phyloP scores from a whole-genome alignment of 2,329 filamentous ascomycete species.

The Dactylonectria estremocensis region DNA sequence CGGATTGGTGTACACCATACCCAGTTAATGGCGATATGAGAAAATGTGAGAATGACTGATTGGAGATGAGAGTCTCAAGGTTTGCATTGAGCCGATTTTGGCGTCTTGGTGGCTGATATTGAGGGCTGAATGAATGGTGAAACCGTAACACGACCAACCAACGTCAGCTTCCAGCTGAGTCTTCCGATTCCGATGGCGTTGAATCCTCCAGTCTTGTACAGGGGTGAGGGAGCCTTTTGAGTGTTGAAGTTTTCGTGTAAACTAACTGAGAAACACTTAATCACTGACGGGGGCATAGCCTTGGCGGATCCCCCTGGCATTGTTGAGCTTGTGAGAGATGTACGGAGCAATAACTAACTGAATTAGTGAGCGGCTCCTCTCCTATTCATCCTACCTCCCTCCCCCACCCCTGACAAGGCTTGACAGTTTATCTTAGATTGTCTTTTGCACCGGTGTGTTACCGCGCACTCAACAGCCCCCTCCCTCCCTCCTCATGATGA shows the following conservation, averaged over 20 bases:
- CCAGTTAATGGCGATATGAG: constrained; percentile 30
- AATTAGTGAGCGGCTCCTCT: too few relatives aligned
- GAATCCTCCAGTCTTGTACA: constrained; percentile 11
- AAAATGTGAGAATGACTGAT: constrained; percentile 43
- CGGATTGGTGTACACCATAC: not conserved
- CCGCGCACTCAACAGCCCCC: not conserved
- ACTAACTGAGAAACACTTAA: not conserved
- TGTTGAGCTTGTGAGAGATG: constrained; percentile 6
- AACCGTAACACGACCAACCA: not conserved
- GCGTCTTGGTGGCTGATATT: not conserved
- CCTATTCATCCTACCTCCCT: not conserved
- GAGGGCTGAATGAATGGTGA: not conserved
- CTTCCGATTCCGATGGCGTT: not conserved
- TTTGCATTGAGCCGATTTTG: not conserved
- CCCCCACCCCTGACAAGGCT: not conserved
- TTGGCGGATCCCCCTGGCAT: not conserved
- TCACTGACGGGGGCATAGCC: not conserved
- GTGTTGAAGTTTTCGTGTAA: not conserved
- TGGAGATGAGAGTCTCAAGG: constrained; percentile 8
- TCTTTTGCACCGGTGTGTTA: not conserved
- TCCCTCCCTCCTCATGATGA: not conserved
- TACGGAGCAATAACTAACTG: not conserved
- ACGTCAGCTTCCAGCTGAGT: too few relatives aligned
- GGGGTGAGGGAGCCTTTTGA: not conserved
- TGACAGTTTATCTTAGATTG: not conserved